A percentile compares a stretch with the other conserved stretches of the same genome.
Conservation (phyloP, 2,329 filamentous ascomycete genomes). For the Colletotrichum agaves region DNA sequence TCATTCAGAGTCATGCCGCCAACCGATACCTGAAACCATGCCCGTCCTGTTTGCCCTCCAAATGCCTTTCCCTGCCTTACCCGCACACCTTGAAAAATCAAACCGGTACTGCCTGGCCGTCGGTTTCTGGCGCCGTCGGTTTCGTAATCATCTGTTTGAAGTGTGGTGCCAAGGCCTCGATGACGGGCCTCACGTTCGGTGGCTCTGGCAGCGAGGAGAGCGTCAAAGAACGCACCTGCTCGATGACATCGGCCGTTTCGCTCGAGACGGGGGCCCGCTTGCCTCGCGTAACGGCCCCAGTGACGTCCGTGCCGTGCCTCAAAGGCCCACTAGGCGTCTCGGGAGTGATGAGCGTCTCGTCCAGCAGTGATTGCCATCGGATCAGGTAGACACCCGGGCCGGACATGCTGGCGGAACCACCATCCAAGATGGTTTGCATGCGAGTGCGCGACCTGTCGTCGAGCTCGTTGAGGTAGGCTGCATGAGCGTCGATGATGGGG, state of each 20-base stretch:
- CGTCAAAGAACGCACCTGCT: conserved; percentile 45
- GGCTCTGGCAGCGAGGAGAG: conserved; percentile 44
- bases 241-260: conserved; percentile 40
- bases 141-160: conserved; percentile 50
- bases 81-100: not conserved
- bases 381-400: conserved; percentile 79
- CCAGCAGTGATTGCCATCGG: conserved; percentile 77
- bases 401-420: conserved; percentile 48
- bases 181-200: conserved; percentile 55
- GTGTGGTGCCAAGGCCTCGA: conserved; percentile 51
- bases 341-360: conserved; percentile 76
- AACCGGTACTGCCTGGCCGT: not conserved
- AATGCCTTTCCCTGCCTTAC: not conserved
- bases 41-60: not conserved
- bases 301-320: conserved; percentile 64
- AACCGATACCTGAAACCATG: not conserved
- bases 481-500: conserved; percentile 67
- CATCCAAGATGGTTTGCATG: conserved; percentile 67
- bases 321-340: conserved; percentile 61
- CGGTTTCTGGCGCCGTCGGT: not conserved
- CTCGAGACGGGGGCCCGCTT: conserved; percentile 52
- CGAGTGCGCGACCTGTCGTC: conserved; percentile 63
- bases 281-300: conserved; percentile 53
- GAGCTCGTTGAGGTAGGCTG: conserved; percentile 67
- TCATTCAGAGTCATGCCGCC: not conserved